Conservation (phyloP, 495 filamentous ascomycete species). For the Penicillium cinerascens region DNA sequence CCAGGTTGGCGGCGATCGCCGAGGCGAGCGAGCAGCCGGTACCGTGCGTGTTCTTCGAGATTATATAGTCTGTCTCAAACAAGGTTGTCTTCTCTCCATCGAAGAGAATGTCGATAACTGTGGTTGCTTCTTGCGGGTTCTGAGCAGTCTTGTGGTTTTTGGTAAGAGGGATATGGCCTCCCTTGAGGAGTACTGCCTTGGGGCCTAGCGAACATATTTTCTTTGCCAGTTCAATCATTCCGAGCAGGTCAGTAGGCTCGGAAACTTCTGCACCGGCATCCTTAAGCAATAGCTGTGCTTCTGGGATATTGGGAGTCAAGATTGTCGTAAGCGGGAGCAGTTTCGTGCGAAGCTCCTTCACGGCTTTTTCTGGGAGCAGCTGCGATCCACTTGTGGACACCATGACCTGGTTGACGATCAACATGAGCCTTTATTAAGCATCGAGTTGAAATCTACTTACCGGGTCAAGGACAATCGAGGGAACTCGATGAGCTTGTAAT, state of each 20-base stretch:
- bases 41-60: conserved; percentile 83
- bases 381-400: conserved; percentile 79
- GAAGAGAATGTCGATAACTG: conserved; percentile 72
- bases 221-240: conserved; percentile 65
- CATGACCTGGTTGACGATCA: conserved; percentile 68
- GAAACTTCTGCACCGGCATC: conserved; percentile 47
- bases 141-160: conserved; percentile 53
- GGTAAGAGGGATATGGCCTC: conserved; percentile 81
- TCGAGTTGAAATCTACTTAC: conserved; percentile 40
- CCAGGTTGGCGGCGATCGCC: conserved; percentile 84
- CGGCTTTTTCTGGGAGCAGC: conserved; percentile 67
- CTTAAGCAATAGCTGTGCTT: conserved; percentile 71
- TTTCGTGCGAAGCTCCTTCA: conserved; percentile 58
- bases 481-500: conserved; percentile 56
- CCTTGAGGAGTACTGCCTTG: conserved; percentile 81
- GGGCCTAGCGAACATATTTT: conserved; percentile 65
- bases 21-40: conserved; percentile 95
- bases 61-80: conserved; percentile 65
- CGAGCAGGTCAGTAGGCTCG: conserved; percentile 53
- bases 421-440: neutral
- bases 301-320: conserved; percentile 88
- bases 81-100: conserved; percentile 48
- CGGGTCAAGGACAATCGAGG: conserved; percentile 76
- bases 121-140: conserved; percentile 52
- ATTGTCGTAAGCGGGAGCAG: conserved; percentile 77